phyloP scores from a whole-genome alignment of 2,329 filamentous ascomycete genomes.

The Pseudogymnoascus sp. region DNA sequence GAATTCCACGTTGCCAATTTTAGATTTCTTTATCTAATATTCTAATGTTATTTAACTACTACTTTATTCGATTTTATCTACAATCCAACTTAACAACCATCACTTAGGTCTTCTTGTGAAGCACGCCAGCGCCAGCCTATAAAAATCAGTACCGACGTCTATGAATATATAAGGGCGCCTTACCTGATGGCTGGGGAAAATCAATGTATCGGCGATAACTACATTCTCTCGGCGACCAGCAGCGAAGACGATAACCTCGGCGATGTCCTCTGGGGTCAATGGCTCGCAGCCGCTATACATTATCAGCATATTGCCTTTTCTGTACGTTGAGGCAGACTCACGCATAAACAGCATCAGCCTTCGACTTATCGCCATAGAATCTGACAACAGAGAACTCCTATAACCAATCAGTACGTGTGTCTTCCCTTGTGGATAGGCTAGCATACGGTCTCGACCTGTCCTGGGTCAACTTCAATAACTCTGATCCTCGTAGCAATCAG shows the following conservation, averaged over 20 bases:
- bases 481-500: slow-evolving; percentile 72
- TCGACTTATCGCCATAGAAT: slow-evolving; percentile 79
- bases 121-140: slow-evolving; percentile 4
- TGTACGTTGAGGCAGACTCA: slow-evolving; percentile 34
- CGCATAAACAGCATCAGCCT: slow-evolving; percentile 86
- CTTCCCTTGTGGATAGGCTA: not conserved
- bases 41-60: not conserved
- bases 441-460: slow-evolving; percentile 78
- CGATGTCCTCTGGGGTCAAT: slow-evolving; percentile 82
- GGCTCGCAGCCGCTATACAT: slow-evolving; percentile 61
- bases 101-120: not conserved
- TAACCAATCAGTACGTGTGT: not conserved
- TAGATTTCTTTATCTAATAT: not conserved
- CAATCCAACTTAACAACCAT: not conserved
- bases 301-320: slow-evolving; percentile 10
- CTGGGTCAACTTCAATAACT: slow-evolving; percentile 82
- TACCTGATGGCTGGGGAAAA: slow-evolving; percentile 88
- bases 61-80: not conserved
- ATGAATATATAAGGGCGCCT: slow-evolving; percentile 23
- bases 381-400: slow-evolving; percentile 82
- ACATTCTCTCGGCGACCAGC: slow-evolving; percentile 82
- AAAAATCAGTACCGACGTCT: not conserved
- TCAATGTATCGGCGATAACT: slow-evolving; percentile 75
- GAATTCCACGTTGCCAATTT: not conserved
- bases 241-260: slow-evolving; percentile 80